These are phyloP conservation scores for Periconia sp. DNA, from an alignment of 2,329 filamentous ascomycete species.

Conservation along the genomic window DNA sequence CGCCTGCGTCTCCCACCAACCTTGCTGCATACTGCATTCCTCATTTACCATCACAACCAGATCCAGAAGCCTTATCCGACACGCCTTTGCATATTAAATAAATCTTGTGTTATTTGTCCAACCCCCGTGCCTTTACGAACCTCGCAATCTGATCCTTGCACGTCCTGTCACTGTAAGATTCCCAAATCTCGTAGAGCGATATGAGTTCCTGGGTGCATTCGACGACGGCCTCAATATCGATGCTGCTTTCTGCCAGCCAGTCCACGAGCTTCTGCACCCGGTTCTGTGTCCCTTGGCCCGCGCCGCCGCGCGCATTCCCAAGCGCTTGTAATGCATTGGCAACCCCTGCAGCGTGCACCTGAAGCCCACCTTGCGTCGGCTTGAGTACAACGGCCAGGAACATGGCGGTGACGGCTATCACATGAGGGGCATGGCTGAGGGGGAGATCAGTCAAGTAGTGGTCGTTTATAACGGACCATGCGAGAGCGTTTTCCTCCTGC, in stretches of 20 bases:
- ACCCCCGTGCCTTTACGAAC: constrained; percentile 61
- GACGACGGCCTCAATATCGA: constrained; percentile 82
- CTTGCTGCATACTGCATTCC: too few relatives aligned
- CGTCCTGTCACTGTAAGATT: constrained; percentile 64
- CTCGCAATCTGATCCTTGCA: constrained; percentile 65
- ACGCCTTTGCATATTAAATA: too few relatives aligned
- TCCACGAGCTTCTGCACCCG: constrained; percentile 69
- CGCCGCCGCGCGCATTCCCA: constrained; percentile 31
- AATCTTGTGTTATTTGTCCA: constrained; percentile 52
- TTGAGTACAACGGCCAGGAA: constrained; percentile 82
- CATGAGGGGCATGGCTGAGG: constrained; percentile 80
- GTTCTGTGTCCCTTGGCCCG: constrained; percentile 46
- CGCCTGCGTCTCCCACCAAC: not conserved
- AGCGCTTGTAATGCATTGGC: constrained; percentile 42
- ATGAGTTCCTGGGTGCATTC: constrained; percentile 92
- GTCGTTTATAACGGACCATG: constrained; percentile 86
- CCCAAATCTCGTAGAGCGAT: constrained; percentile 80
- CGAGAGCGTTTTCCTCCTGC: constrained; percentile 76
- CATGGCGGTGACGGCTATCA: constrained; percentile 83
- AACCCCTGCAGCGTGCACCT: constrained; percentile 46
- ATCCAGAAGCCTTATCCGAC: too few relatives aligned
- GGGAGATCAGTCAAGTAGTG: constrained; percentile 92
- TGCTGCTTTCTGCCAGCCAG: constrained; percentile 83
- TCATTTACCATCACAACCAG: too few relatives aligned
- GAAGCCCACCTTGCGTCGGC: constrained; percentile 58